Evolutionary conservation across 306 rosid genomes (phyloP).

Genomic region (Medicago lupulina): DNA sequence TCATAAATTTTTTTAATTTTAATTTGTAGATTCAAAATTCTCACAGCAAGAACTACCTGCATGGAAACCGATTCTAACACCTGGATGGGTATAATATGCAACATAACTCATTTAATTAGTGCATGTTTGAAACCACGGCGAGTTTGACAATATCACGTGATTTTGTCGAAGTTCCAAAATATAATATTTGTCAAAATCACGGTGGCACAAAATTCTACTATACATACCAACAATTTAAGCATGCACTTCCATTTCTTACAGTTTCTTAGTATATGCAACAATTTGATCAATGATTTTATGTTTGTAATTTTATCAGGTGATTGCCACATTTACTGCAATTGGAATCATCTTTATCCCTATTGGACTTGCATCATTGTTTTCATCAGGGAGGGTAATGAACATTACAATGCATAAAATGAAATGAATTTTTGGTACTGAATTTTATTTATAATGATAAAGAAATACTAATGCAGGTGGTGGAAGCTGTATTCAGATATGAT

Average conservation of each 20-base stretch:
- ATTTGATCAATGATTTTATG: background rate
- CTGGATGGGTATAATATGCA: slow-evolving; percentile 51
- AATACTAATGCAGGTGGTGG: slow-evolving; percentile 68
- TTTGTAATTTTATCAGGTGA: slow-evolving; percentile 40
- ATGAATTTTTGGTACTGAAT: slow-evolving; percentile 11
- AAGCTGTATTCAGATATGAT: slow-evolving; percentile 63
- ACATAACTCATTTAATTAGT: background rate
- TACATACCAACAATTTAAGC: background rate
- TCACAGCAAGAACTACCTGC: slow-evolving; percentile 61
- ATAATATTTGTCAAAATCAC: background rate
- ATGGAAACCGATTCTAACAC: slow-evolving; percentile 58
- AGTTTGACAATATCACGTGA: background rate
- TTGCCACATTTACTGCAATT: slow-evolving; percentile 41
- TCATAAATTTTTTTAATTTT: background rate
- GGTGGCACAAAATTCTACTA: background rate
- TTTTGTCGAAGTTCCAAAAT: background rate
- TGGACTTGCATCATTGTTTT: slow-evolving; percentile 49
- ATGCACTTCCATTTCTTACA: background rate
- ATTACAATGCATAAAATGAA: slow-evolving; percentile 24
- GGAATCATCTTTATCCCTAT: slow-evolving; percentile 52
- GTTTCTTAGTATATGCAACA: background rate
- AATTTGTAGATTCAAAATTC: slow-evolving; percentile 48
- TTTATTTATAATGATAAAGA: slow-evolving; percentile 5
- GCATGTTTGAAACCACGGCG: background rate
- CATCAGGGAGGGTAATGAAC: slow-evolving; percentile 50